phyloP scores from a whole-genome alignment of 208 protist species.

The Hexamita inflata region DNA sequence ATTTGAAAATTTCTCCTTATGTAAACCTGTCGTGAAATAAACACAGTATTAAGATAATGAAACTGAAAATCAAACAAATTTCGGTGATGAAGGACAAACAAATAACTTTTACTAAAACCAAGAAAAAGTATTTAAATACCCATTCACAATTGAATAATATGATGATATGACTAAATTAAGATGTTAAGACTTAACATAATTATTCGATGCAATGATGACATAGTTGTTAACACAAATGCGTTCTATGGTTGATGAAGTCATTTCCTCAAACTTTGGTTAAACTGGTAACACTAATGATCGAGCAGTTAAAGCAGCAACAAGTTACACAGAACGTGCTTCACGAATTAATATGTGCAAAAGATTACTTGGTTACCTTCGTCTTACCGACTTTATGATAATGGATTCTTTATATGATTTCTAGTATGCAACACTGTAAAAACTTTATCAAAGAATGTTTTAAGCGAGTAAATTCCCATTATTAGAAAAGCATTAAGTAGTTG shows the following conservation, averaged over 20 bases:
- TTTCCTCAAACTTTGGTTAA: no score
- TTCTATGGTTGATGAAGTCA: not conserved
- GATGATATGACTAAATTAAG: not conserved
- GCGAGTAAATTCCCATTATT: not conserved
- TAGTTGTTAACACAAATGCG: not conserved
- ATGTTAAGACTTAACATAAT: not conserved
- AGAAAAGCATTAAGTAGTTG: not conserved
- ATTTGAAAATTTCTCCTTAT: not conserved
- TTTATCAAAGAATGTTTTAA: not conserved
- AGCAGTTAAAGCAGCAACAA: not conserved
- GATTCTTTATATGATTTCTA: constrained; percentile 8
- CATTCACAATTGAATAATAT: not conserved
- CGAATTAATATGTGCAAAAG: constrained; percentile 18
- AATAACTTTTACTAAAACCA: not conserved
- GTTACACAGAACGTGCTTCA: constrained; percentile 10
- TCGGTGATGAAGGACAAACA: not conserved
- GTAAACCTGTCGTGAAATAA: not conserved
- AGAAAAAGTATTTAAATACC: not conserved
- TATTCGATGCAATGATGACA: not conserved
- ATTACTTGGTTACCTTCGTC: constrained; percentile 2
- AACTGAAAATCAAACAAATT: no score
- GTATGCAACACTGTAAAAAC: not conserved
- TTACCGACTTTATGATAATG: constrained; percentile 27
- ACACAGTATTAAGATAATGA: no score
- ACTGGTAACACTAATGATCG: not conserved